Percentiles rank a stretch among this genome's conserved stretches.
Conservation (phyloP, 345 rosid species). For the Punica granatum region DNA sequence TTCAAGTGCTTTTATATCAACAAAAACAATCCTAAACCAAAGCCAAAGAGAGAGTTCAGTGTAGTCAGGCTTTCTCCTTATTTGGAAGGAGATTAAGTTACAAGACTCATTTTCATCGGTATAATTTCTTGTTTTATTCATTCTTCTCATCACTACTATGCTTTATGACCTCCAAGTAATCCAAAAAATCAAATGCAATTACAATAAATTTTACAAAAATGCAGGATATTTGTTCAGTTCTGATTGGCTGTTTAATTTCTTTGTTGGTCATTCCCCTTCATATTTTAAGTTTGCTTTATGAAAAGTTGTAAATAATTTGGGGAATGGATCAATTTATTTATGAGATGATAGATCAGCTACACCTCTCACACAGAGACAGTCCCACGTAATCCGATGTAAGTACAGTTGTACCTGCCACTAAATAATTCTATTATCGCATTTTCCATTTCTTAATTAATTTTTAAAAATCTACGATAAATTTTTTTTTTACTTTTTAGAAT, state of each 20-base stretch:
- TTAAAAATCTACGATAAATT: neutral
- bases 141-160: too few relatives aligned
- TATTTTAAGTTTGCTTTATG: neutral
- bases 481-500: neutral
- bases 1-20: too few relatives aligned
- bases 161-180: too few relatives aligned
- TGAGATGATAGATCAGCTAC: slow-evolving; percentile 5
- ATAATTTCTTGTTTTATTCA: too few relatives aligned
- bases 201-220: too few relatives aligned
- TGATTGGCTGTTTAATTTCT: neutral
- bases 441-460: too few relatives aligned
- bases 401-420: slow-evolving; percentile 12
- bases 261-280: neutral
- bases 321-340: neutral
- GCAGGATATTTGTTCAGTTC: neutral
- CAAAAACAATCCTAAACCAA: too few relatives aligned
- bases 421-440: neutral
- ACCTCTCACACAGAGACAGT: slow-evolving; percentile 5
- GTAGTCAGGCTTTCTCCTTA: too few relatives aligned
- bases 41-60: too few relatives aligned
- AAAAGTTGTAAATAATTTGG: neutral
- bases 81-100: too few relatives aligned
- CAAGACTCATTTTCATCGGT: too few relatives aligned
- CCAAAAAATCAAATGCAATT: too few relatives aligned
- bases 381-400: slow-evolving; percentile 12